phyloP scores from a whole-genome alignment of 2,329 filamentous ascomycete genomes.

The Colletotrichum tabaci region DNA sequence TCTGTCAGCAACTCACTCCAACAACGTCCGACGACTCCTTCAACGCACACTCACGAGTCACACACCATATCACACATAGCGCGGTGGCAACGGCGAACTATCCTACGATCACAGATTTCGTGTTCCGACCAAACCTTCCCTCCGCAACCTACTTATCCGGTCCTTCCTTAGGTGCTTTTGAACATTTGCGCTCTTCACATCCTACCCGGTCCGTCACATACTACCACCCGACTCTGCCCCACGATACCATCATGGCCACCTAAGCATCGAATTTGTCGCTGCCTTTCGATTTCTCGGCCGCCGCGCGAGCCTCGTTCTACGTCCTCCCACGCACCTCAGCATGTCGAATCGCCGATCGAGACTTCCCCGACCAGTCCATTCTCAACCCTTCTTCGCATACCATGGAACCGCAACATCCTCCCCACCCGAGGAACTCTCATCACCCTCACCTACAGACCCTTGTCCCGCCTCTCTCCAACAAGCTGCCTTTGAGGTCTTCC shows the following conservation, averaged over 20 bases:
- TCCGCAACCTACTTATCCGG: background rate
- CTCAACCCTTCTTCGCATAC: conserved; percentile 11
- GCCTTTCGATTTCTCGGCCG: conserved; percentile 35
- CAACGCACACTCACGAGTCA: background rate
- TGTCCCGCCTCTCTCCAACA: conserved; percentile 51
- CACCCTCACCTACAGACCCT: conserved; percentile 39
- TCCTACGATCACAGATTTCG: background rate
- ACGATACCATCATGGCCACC: conserved; percentile 31
- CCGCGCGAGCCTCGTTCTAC: conserved; percentile 41
- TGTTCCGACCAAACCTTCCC: conserved; percentile 9
- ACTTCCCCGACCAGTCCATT: conserved; percentile 33
- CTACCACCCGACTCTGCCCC: background rate
- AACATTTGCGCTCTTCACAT: background rate
- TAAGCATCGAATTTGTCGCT: conserved; percentile 21
- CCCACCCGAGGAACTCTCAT: conserved; percentile 31
- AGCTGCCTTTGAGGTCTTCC: conserved; percentile 63
- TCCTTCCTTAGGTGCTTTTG: conserved; percentile 4
- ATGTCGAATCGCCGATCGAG: conserved; percentile 43
- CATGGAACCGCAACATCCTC: conserved; percentile 37
- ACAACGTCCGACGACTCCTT: conserved; percentile 6
- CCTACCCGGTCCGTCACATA: background rate
- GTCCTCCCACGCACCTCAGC: conserved; percentile 35
- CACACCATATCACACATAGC: background rate
- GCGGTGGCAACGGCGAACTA: conserved; percentile 1
- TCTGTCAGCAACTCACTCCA: background rate